Base-by-base conservation (phyloP, 2,329 filamentous ascomycete genomes). In the Alternaria alternata region DNA sequence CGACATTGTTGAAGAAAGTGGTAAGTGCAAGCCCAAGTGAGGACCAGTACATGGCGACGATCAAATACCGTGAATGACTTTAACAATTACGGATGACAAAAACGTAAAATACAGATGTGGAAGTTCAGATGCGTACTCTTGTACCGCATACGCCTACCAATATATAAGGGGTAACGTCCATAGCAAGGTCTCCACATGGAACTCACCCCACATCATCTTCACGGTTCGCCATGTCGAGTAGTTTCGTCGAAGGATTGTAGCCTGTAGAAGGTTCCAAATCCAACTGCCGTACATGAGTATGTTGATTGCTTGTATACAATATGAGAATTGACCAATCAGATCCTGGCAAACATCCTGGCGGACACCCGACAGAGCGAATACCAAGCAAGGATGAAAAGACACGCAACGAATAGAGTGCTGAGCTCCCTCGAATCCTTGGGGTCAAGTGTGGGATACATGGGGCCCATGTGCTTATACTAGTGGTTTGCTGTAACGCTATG, bases 1-100 rank as follows among this genome's bases (percentile, higher is more conserved):
- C 18, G n/a, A 44, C 70, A 64, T 69, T 43, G 20, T 67, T 68
- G 42, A 61, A 62, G 3, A 64, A 59, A 38, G 68, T 60, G 42
- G 66, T 63, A 26, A 72, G 56, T 20, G 59, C 43, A 7, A 71
- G 58, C 12, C 61, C 57, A 22, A 69, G 51, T 18, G 34, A 28
- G 36, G n/a, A 22, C 68, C 66, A 72, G 20, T 68, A 60, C 71
- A 53, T 53, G 36, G 3, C 22, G 24, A 30, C n/a, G 49, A 51
- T 51, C 32, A n/a, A 18, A 24, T 26, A 20, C 20, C 8, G 1
- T n/a, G 14, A 30, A 30, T 4, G 3, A 30, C 8, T 18, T 4
- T 8, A 30, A 7, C 4, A 18, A 3, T 7, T 18, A 2, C 4
- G 7, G 16, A 49, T 18, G 12, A 14, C 5, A 18, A 18, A 16